Conservation (phyloP, 768 basidiomycete species). For the Inosperma sp. region DNA sequence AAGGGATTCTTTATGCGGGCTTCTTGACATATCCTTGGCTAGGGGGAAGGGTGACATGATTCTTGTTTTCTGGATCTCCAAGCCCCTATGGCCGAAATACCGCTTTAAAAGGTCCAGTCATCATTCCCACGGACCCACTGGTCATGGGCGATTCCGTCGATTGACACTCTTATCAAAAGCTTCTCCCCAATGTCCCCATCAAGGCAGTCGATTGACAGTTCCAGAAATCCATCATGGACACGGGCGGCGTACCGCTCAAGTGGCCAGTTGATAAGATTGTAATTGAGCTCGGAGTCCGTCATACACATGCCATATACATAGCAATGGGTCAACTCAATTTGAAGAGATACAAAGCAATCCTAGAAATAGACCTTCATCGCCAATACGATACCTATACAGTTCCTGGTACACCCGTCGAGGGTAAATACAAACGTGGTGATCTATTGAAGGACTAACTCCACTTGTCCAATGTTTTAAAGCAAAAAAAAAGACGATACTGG, state of each 20-base stretch:
- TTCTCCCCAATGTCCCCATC: conserved; percentile 32
- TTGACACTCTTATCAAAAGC: conserved; percentile 30
- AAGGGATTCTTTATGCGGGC: neutral
- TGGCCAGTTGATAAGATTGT: no score
- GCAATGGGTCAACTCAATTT: no score
- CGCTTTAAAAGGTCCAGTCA: conserved; percentile 42
- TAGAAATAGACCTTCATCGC: no score
- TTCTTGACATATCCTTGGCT: conserved; percentile 11
- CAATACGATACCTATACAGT: no score
- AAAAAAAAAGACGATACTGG: no score
- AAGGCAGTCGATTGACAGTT: conserved; percentile 28
- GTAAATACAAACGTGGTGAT: no score
- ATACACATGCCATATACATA: no score
- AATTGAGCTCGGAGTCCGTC: no score
- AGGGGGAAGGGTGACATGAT: conserved; percentile 10
- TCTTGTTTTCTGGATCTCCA: conserved; percentile 24
- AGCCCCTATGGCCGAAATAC: conserved; percentile 30
- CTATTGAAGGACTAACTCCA: no score
- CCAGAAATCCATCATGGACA: conserved; percentile 30
- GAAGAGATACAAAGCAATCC: no score
- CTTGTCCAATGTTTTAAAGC: no score
- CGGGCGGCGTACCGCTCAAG: conserved; percentile 29
- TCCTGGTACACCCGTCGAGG: no score
- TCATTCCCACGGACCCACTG: conserved; percentile 38
- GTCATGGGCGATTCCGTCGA: conserved; percentile 37